Base-by-base conservation (phyloP, 176 grass and related monocot species). In the Cymbopogon citratus region DNA sequence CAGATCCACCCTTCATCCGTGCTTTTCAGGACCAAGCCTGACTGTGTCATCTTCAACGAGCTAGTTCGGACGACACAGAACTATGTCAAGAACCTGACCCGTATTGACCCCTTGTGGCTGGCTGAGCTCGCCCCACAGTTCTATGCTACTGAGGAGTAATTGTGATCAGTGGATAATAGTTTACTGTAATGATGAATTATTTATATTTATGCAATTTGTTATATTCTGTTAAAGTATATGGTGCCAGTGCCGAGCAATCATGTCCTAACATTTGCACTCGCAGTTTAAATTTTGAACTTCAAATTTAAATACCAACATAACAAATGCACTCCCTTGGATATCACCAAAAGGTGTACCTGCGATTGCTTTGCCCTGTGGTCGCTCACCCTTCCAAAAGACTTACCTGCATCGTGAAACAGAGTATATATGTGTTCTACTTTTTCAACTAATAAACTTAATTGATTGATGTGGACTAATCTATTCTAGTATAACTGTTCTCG, bases 1-100 rank as follows among this genome's bases (percentile, higher is more conserved):
- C 95, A 91, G 54, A 89, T 95, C 57, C 95, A 98, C 77, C 95
- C 95, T 80, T 98, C 95, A 19, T 98, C 95, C 2, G 95, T 95
- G 48, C 51, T 98, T 31, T 93, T 93, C 52, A 67, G 79, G 6
- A 92, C 83, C 2, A 98, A 93, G 76, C 81, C 89, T 0, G 96
- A 98, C 34, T 93, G 90, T 29, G 80, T 92, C 43, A 80, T 95
- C 87, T 98, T 94, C 85, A 98, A 98, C 41, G 88, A 98, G 81
- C 75, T 94, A 21, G 76, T 93, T 26, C 81, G 90, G 43, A 98
- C 92, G 1, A 95, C 79, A 4, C 92, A 98, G 61, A 95, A 78
- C 26, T 98, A 95, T 11, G 63, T 98, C 21, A 89, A 90, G 64
- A 95, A 95, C 36, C 29, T 91, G 71, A 98, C 92, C 16, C 78